Conservation (phyloP, 768 basidiomycete species). For the Boletus sp. region DNA sequence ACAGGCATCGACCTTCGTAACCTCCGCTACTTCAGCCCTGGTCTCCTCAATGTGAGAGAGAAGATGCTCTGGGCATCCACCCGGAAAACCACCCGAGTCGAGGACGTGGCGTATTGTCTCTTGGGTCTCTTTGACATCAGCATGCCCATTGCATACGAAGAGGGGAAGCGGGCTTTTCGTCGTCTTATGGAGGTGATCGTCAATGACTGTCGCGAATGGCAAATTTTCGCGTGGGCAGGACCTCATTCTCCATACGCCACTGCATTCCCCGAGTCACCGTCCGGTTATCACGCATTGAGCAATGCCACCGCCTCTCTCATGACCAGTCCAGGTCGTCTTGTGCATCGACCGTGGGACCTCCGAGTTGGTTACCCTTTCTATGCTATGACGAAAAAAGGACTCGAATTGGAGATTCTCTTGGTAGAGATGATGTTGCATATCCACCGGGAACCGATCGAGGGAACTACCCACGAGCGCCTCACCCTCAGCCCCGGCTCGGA, state of each 20-base stretch:
- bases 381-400: constrained; percentile 22
- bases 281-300: constrained; percentile 15
- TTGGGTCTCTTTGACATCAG: constrained; percentile 17
- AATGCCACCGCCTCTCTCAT: not conserved
- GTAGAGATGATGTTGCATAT: constrained; percentile 25
- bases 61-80: constrained; percentile 23
- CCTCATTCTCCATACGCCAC: constrained; percentile 20
- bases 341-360: constrained; percentile 11
- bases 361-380: constrained; percentile 21
- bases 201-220: not conserved
- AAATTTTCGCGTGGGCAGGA: constrained; percentile 18
- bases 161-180: constrained; percentile 18
- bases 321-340: not conserved
- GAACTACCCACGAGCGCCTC: constrained; percentile 11
- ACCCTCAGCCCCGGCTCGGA: constrained; percentile 12
- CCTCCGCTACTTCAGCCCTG: not conserved
- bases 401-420: constrained; percentile 20
- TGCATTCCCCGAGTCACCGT: constrained; percentile 19
- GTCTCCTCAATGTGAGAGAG: not conserved
- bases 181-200: constrained; percentile 14
- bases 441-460: constrained; percentile 8
- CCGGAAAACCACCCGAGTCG: constrained; percentile 19
- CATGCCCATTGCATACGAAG: constrained; percentile 23
- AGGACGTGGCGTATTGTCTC: constrained; percentile 26
- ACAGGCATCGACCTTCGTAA: constrained; percentile 7